Evolutionary conservation across 352 stramenopile genomes (phyloP).

Genomic region (Phytophthora citrophthora): DNA sequence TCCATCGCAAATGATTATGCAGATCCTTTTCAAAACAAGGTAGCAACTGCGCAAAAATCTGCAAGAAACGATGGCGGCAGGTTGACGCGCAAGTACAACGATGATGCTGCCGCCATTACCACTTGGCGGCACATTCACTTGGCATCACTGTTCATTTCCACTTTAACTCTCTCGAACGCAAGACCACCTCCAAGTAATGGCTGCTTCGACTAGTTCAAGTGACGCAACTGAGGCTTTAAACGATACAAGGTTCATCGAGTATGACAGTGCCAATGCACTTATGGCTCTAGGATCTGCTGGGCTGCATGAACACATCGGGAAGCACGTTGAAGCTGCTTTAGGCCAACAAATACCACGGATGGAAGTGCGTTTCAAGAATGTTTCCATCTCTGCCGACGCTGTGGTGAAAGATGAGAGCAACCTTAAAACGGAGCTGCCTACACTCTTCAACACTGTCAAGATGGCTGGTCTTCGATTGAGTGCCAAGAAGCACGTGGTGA

Average conservation of each 20-base stretch:
- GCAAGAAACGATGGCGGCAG: too few relatives aligned
- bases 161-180: not conserved
- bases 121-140: not conserved
- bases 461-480: conserved; percentile 13
- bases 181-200: not conserved
- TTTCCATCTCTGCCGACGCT: conserved; percentile 38
- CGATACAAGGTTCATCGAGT: not conserved
- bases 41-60: not conserved
- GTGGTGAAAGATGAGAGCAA: conserved; percentile 22
- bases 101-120: not conserved
- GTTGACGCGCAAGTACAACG: not conserved
- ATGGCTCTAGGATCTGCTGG: conserved; percentile 12
- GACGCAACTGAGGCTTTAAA: not conserved
- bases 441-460: conserved; percentile 28
- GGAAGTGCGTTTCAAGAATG: conserved; percentile 41
- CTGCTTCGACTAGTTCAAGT: not conserved
- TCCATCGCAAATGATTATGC: not conserved
- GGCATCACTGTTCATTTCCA: not conserved
- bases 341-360: conserved; percentile 32
- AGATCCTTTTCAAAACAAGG: not conserved
- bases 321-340: conserved; percentile 14
- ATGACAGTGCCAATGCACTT: conserved; percentile 9
- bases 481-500: conserved; percentile 44
- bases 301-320: conserved; percentile 30
- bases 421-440: conserved; percentile 25